Base-by-base conservation (phyloP, 208 protist species). In the Wallacemonas sp. region DNA sequence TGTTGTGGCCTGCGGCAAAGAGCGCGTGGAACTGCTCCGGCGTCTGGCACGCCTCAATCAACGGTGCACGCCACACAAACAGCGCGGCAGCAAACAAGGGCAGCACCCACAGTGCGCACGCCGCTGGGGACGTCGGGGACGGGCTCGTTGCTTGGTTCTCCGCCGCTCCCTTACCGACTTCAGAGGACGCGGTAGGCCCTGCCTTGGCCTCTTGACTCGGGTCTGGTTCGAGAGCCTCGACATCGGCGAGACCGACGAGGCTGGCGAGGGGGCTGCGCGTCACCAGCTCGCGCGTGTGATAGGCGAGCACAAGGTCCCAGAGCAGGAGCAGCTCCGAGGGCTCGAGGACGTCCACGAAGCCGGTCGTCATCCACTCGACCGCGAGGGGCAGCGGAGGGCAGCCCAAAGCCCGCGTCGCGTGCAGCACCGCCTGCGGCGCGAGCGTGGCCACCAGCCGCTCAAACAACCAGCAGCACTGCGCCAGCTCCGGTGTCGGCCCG, bases 221-320 rank as follows among this genome's bases (percentile, higher is more conserved):
- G 10, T 39, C 62, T 20, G 25, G 45, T 7, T 7, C 23, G n/a
- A 61, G 26, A 16, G 12, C 52, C 14, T 59, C 54, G 26, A 23
- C 7, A 23, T 16, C 16, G 23, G 80, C 67, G 32, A 83, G 59
- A 1, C 79, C 82, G 14, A 79, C 61, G 3, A 70, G 45, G 10
- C 39, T 41, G 16, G 82, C 81, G 0, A 93, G 78, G 0, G 74
- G 26, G 55, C 72, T 83, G 61, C 74, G 79, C 2, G 65, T 65
- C 54, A 71, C 61, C 72, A 93, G 79, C 67, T 94, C 87, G 2
- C 77, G 71, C 33, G 90, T 57, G 62, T 97, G 88, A 67, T 86
- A 92, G 25, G 86, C 81, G 11, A 93, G 61, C 61, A 97, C 46
- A 46, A 92, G 42, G 65, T 97, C 91, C 89, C 89, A 97, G 23